These are phyloP conservation scores for Kingdonia uniflora DNA, from an alignment of 164 flowering plant genomes.

Conservation along the genomic window DNA sequence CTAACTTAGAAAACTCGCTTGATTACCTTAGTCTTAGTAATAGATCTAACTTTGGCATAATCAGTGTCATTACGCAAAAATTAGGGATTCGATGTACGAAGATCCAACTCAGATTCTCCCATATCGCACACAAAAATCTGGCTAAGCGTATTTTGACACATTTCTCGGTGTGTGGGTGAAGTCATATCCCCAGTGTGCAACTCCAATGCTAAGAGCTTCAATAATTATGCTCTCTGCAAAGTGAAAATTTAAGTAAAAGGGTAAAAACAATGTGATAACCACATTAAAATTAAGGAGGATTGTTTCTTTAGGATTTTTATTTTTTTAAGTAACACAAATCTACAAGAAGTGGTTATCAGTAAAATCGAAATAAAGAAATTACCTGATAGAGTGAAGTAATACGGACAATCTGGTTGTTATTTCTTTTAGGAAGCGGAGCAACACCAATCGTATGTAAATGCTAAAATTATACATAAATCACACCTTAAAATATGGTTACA, in stretches of 20 bases:
- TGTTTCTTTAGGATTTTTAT: too few relatives aligned
- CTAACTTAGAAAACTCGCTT: too few relatives aligned
- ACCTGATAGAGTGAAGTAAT: slow-evolving; percentile 97
- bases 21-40: slow-evolving; percentile 62
- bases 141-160: slow-evolving; percentile 54
- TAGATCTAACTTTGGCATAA: slow-evolving; percentile 25
- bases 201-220: slow-evolving; percentile 80
- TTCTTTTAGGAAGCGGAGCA: slow-evolving; percentile 89
- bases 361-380: not conserved
- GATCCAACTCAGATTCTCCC: slow-evolving; percentile 23
- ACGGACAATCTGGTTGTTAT: slow-evolving; percentile 63
- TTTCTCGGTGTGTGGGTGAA: slow-evolving; percentile 48
- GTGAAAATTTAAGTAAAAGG: not conserved
- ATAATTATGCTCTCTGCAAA: slow-evolving; percentile 86
- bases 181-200: slow-evolving; percentile 64
- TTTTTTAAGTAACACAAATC: too few relatives aligned
- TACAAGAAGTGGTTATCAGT: not conserved
- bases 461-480: slow-evolving; percentile 23
- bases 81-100: slow-evolving; percentile 11
- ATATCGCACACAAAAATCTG: slow-evolving; percentile 43
- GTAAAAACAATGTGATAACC: too few relatives aligned
- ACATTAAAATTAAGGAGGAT: too few relatives aligned
- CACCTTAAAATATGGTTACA: too few relatives aligned
- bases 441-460: slow-evolving; percentile 71
- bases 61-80: too few relatives aligned